A percentile compares a stretch with the other conserved stretches of the same genome.
Evolutionary conservation across 2,329 filamentous ascomycete species (phyloP).

Genomic region (Colletotrichum graminicola): DNA sequence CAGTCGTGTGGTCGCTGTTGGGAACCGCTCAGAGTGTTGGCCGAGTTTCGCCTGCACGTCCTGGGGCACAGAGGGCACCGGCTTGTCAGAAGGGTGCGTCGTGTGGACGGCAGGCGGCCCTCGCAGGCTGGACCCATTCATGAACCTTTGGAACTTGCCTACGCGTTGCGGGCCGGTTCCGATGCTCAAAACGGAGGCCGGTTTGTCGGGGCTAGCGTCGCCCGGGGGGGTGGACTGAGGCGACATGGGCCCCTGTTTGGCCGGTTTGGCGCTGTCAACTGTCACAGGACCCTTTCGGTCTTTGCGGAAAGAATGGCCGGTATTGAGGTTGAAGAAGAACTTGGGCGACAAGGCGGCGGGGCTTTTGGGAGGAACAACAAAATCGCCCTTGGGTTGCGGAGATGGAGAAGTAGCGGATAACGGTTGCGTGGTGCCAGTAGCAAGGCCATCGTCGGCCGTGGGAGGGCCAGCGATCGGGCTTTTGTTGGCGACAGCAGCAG

Average conservation of each 20-base stretch:
- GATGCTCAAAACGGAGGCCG: conserved; percentile 51
- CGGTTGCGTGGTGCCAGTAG: conserved; percentile 42
- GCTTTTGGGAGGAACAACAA: conserved; percentile 13
- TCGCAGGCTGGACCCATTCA: conserved; percentile 50
- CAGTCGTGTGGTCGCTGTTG: conserved; percentile 53
- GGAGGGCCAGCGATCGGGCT: conserved; percentile 15
- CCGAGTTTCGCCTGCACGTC: conserved; percentile 53
- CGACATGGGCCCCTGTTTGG: conserved; percentile 41
- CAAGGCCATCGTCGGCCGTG: conserved; percentile 11
- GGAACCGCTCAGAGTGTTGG: conserved; percentile 51
- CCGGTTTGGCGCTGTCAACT: conserved; percentile 41
- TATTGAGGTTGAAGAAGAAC: conserved; percentile 36
- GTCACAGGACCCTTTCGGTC: conserved; percentile 44
- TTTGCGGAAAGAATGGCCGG: conserved; percentile 36
- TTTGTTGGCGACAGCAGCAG: conserved; percentile 21
- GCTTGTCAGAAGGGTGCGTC: conserved; percentile 50
- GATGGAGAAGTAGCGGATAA: conserved; percentile 48
- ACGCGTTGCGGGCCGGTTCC: conserved; percentile 46
- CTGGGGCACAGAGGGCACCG: conserved; percentile 53
- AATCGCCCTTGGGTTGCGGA: conserved; percentile 52
- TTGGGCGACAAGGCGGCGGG: conserved; percentile 21
- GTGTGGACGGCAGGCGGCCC: conserved; percentile 49
- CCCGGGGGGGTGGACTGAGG: conserved; percentile 47
- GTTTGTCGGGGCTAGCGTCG: conserved; percentile 48
- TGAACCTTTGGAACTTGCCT: conserved; percentile 54